Evolutionary conservation across 805 yeast genomes (phyloP), one percentile per base, ranked within the genome.

Genomic region (Ogataea sp.): DNA sequence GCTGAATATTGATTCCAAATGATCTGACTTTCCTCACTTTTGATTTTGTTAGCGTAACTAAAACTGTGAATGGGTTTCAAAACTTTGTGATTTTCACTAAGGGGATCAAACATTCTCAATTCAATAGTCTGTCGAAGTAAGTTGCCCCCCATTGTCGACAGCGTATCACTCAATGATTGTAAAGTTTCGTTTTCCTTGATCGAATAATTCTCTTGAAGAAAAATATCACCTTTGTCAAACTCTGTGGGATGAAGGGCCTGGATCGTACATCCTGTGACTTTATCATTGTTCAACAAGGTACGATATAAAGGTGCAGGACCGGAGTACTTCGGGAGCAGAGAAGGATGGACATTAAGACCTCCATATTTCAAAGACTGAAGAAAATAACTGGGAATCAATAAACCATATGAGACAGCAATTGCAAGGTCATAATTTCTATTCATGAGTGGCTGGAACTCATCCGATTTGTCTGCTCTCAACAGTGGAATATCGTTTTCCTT

Each of bases 301-400:
- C 76, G 70, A 44, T 90, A 97, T 4, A 93, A 61, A 0, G 98
- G 98, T 1, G 96, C 82, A 0, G 97, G 80, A 1, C 98, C 98
- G 2, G 87, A 73, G 49, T 84, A 76, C 34, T 62, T 64, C 0
- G 98, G 98, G 8, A 93, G 67, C 6, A 88, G 56, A 0, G 96
- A 87, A 0, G 98, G 98, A 56, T 93, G 98, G 1, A 93, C 87
- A 53, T 93, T 93, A 21, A 93, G 54, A 0, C 97, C 94, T 4
- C 89, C 87, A 51, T 58, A 75, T 11, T 58, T 56, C 17, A 79
- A 61, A 0, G 56, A 37, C 0, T 52, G 37, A 2, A 93, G 58
- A 46, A 87, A 75, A 2, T 56, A 42, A 0, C 60, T 62, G 0
- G 97, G 97, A 4, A 93, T 87, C 34, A 90, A 64, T 37, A 69